phyloP scores from a whole-genome alignment of 2,329 filamentous ascomycete species.

The Diplodia mutila region DNA sequence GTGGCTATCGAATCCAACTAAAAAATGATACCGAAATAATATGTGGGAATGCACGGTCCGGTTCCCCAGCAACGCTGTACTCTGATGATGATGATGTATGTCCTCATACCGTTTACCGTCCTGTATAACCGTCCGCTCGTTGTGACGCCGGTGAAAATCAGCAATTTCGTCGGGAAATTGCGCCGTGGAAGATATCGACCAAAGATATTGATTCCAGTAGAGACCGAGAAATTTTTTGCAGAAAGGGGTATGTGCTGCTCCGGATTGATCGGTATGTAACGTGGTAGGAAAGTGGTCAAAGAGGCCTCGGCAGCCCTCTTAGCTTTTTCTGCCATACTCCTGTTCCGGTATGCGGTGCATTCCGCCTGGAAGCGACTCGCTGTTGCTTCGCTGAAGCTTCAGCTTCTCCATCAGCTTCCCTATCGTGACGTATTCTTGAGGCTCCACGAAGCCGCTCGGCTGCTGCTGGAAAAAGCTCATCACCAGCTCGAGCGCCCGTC shows the following conservation, averaged over 20 bases:
- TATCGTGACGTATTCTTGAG: conserved; percentile 76
- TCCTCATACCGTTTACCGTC: conserved; percentile 22
- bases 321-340: conserved; percentile 21
- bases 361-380: conserved; percentile 37
- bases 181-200: conserved; percentile 17
- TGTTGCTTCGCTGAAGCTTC: conserved; percentile 62
- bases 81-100: conserved; percentile 17
- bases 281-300: neutral
- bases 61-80: conserved; percentile 14
- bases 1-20: conserved; percentile 12
- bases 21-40: conserved; percentile 13
- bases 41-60: conserved; percentile 1
- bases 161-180: neutral
- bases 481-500: conserved; percentile 78
- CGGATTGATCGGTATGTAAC: conserved; percentile 11
- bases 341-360: conserved; percentile 41
- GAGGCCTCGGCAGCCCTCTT: neutral
- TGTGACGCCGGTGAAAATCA: conserved; percentile 21
- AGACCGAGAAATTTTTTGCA: conserved; percentile 11
- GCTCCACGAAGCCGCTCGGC: conserved; percentile 70
- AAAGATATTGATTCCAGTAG: conserved; percentile 23
- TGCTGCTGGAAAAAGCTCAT: conserved; percentile 79
- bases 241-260: conserved; percentile 13
- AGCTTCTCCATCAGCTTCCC: conserved; percentile 86
- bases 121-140: conserved; percentile 20